Percentiles rank a stretch among this genome's conserved stretches.
phyloP scores from a whole-genome alignment of 2,329 filamentous ascomycete genomes.

The Cyclaneusma minus region DNA sequence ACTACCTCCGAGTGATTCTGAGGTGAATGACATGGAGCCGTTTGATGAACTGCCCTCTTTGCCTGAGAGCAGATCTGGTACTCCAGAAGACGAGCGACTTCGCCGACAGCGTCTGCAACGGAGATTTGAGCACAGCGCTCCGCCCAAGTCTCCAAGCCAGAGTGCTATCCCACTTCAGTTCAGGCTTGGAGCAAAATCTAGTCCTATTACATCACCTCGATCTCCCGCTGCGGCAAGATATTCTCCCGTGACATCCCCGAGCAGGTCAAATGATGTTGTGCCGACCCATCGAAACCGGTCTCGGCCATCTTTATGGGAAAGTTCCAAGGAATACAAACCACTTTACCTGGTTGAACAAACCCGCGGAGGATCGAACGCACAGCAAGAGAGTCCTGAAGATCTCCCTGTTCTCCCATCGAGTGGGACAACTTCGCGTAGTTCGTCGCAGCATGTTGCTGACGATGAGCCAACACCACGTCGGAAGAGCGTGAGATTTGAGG shows the following conservation, averaged over 20 bases:
- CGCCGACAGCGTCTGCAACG: background rate
- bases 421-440: conserved; percentile 27
- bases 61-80: conserved; percentile 42
- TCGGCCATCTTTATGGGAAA: conserved; percentile 46
- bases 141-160: conserved; percentile 24
- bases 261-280: no score
- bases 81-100: conserved; percentile 14
- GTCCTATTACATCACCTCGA: conserved; percentile 29
- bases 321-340: conserved; percentile 58
- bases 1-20: conserved; percentile 42
- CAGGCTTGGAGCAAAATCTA: conserved; percentile 24
- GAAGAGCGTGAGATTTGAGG: conserved; percentile 17
- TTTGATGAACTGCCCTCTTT: conserved; percentile 30
- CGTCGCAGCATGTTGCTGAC: conserved; percentile 23
- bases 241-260: no score
- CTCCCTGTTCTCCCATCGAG: conserved; percentile 34
- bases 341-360: conserved; percentile 62
- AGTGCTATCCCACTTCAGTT: conserved; percentile 41
- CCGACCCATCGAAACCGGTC: conserved; percentile 23
- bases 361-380: conserved; percentile 9
- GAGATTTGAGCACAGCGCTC: conserved; percentile 9
- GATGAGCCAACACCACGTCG: conserved; percentile 21
- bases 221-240: no score
- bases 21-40: conserved; percentile 25
- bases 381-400: conserved; percentile 20